These are phyloP conservation scores for Henckelia pumila DNA, from an alignment of 257 asterid species.

Conservation along the genomic window DNA sequence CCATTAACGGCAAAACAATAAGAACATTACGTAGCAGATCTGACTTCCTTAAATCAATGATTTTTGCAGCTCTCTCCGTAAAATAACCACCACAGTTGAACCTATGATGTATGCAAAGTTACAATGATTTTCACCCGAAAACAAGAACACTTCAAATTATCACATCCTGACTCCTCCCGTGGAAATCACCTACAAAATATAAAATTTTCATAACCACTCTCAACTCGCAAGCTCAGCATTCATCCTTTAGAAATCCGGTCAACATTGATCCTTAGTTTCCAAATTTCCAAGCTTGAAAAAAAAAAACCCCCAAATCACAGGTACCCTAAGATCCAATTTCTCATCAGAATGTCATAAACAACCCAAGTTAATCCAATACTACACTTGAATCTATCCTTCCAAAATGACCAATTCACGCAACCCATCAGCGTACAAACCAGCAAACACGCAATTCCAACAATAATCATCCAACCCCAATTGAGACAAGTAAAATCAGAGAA, in stretches of 20 bases:
- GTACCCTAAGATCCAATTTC: background rate
- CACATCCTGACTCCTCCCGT: background rate
- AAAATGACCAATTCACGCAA: background rate
- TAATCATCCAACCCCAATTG: background rate
- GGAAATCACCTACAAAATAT: background rate
- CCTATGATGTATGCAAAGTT: background rate
- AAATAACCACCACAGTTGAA: background rate
- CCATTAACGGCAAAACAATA: background rate
- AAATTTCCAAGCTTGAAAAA: background rate
- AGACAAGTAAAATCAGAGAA: conserved; percentile 19
- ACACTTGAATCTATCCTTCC: background rate
- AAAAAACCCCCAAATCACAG: background rate
- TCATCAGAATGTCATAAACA: background rate
- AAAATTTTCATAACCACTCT: background rate
- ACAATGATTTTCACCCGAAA: background rate
- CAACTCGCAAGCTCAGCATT: background rate
- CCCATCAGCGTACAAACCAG: background rate
- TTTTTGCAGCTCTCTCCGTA: background rate
- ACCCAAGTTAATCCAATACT: background rate
- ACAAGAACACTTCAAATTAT: background rate
- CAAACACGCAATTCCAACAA: background rate
- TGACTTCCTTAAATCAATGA: background rate
- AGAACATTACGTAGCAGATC: background rate
- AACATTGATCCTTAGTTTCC: background rate
- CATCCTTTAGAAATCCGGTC: background rate